A percentile compares a stretch with the other conserved stretches of the same genome.
Conservation (phyloP, 352 stramenopile genomes). For the Globisporangium okanoganense region DNA sequence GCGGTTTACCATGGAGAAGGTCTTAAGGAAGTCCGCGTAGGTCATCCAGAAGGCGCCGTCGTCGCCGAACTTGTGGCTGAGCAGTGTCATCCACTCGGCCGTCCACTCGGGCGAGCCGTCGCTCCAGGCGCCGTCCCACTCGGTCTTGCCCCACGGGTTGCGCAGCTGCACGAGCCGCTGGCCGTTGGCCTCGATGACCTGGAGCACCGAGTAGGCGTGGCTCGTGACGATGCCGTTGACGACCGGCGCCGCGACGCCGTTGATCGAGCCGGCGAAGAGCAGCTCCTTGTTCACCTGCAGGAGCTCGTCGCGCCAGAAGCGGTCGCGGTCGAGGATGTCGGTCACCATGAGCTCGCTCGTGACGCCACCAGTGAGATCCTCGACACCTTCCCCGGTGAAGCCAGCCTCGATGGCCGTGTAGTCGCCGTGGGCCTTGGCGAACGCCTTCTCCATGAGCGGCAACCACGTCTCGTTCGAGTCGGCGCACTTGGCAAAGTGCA, state of each 20-base stretch:
- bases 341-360: slow-evolving; percentile 24
- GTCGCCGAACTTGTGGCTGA: slow-evolving; percentile 36
- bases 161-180: slow-evolving; percentile 28
- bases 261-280: slow-evolving; percentile 30
- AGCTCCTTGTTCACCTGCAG: slow-evolving; percentile 25
- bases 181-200: slow-evolving; percentile 33
- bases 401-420: slow-evolving; percentile 68
- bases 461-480: slow-evolving; percentile 76
- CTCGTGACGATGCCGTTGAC: slow-evolving; percentile 29
- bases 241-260: background rate
- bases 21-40: slow-evolving; percentile 32
- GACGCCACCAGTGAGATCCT: slow-evolving; percentile 41
- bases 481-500: slow-evolving; percentile 33
- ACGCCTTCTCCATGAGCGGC: slow-evolving; percentile 83
- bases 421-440: slow-evolving; percentile 71
- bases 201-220: slow-evolving; percentile 58
- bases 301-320: slow-evolving; percentile 33
- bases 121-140: slow-evolving; percentile 45
- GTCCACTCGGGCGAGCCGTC: slow-evolving; percentile 42
- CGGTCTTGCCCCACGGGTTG: slow-evolving; percentile 46
- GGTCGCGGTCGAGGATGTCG: slow-evolving; percentile 32
- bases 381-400: slow-evolving; percentile 36
- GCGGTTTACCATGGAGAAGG: slow-evolving; percentile 23
- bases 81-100: slow-evolving; percentile 30
- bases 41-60: slow-evolving; percentile 62